These are phyloP conservation scores for Daldinia concentrica DNA, from an alignment of 495 filamentous ascomycete species.

Conservation along the genomic window DNA sequence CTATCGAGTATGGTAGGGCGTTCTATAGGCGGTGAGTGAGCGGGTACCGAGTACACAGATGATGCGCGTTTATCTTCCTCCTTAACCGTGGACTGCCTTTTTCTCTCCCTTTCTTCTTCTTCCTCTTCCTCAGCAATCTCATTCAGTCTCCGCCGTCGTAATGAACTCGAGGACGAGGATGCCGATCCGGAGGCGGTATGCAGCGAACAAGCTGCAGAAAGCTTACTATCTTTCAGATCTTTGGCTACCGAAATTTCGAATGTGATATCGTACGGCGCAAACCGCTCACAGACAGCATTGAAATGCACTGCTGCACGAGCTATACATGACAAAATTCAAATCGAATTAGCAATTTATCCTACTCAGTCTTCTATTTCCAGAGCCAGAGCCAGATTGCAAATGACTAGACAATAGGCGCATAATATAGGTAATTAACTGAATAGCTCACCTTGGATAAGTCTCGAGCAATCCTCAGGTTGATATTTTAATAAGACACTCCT, in stretches of 20 bases:
- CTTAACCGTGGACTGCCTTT: conserved; percentile 58
- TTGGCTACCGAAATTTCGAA: conserved; percentile 76
- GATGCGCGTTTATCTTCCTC: conserved; percentile 49
- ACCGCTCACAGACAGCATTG: conserved; percentile 82
- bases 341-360: conserved; percentile 23
- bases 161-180: conserved; percentile 83
- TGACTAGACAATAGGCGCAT: conserved; percentile 2
- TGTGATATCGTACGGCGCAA: conserved; percentile 85
- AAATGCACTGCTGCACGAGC: conserved; percentile 96
- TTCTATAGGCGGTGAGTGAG: conserved; percentile 28
- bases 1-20: conserved; percentile 33
- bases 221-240: conserved; percentile 85
- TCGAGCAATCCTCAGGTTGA: conserved; percentile 87
- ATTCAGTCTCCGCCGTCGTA: conserved; percentile 77
- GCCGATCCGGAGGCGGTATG: conserved; percentile 90
- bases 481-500: conserved; percentile 93
- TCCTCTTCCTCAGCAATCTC: conserved; percentile 90
- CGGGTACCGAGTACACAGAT: conserved; percentile 40
- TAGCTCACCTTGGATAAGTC: conserved; percentile 84
- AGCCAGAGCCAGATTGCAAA: neutral
- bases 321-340: conserved; percentile 48
- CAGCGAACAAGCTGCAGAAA: conserved; percentile 87
- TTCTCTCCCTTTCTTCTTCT: conserved; percentile 62
- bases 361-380: neutral
- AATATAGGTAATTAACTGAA: conserved; percentile 22